Evolutionary conservation across 305 asterid species (phyloP), one percentile per base, ranked within the genome.

Genomic region (Caryopteris hybrid): DNA sequence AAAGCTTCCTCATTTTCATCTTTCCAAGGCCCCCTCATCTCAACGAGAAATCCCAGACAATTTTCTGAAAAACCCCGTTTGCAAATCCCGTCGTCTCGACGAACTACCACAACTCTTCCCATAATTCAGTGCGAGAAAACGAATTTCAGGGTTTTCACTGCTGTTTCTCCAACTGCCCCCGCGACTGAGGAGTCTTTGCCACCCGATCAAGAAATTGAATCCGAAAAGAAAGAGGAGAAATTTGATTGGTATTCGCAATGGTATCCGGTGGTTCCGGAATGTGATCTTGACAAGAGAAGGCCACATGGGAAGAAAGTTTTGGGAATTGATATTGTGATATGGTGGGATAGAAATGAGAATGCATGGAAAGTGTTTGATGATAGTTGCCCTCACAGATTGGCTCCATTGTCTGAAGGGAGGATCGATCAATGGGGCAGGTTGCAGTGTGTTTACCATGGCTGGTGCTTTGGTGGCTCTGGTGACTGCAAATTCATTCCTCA

Each of bases 371-470:
- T 90, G 66, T 88, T 93, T 64, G 92, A 88, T 38, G 99, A 93
- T 77, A 70, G 79, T 63, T 90, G 99, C 71, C 97, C 99, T 71
- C 99, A 93, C 71, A 76, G 99, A 68, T 70, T 87, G 83, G 95
- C 99, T 9, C 99, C 99, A 1, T 38, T 93, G 39, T 90, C 97
- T 36, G 96, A 90, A 53, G 99, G 99, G 66, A 88, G 99, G 79
- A 93, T 93, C 69, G 99, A 93, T 83, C 95, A 88, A 6, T 84
- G 90, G 95, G 99, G 99, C 0, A 83, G 97, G 77, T 74, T 93
- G 84, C 99, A 90, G 79, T 90, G 99, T 76, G 99, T 93, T 25
- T 93, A 93, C 77, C 97, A 93, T 69, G 99, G 97, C 3, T 93
- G 99, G 97, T 90, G 97, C 70, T 93, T 93, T 70, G 80, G 79